These are phyloP conservation scores for Neurospora sp. DNA, from an alignment of 495 filamentous ascomycete species.

Conservation along the genomic window DNA sequence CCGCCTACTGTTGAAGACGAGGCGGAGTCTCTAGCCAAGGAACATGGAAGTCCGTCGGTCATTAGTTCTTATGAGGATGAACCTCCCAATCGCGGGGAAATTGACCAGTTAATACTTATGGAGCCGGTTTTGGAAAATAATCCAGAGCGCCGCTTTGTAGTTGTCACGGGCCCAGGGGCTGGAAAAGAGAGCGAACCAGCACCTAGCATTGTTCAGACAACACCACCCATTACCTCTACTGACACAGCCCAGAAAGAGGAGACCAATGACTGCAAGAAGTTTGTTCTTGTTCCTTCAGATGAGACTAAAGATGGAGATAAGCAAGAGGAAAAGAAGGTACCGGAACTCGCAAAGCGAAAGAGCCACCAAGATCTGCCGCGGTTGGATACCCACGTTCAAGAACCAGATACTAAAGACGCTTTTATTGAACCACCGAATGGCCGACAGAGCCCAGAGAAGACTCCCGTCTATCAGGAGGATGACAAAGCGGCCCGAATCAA, in stretches of 20 bases:
- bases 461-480: constrained; percentile 12
- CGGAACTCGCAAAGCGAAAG: constrained; percentile 21
- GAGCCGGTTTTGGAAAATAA: constrained; percentile 33
- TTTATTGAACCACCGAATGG: constrained; percentile 12
- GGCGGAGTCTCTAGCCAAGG: constrained; percentile 32
- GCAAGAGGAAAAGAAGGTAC: constrained; percentile 5
- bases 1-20: constrained; percentile 39
- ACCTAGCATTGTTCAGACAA: neutral
- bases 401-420: neutral
- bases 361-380: constrained; percentile 29
- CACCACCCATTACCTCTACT: neutral
- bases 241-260: constrained; percentile 12
- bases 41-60: constrained; percentile 22
- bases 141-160: constrained; percentile 37
- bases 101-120: constrained; percentile 33
- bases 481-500: neutral
- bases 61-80: constrained; percentile 25
- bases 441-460: constrained; percentile 15
- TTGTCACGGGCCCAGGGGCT: constrained; percentile 25
- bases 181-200: constrained; percentile 4
- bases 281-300: constrained; percentile 13
- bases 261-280: constrained; percentile 33
- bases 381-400: constrained; percentile 19
- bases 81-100: constrained; percentile 30
- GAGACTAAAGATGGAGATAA: constrained; percentile 10